A percentile compares a stretch with the other conserved stretches of the same genome.
Evolutionary conservation across 441 rosid genomes (phyloP).

Genomic region (Daphne laureola): DNA sequence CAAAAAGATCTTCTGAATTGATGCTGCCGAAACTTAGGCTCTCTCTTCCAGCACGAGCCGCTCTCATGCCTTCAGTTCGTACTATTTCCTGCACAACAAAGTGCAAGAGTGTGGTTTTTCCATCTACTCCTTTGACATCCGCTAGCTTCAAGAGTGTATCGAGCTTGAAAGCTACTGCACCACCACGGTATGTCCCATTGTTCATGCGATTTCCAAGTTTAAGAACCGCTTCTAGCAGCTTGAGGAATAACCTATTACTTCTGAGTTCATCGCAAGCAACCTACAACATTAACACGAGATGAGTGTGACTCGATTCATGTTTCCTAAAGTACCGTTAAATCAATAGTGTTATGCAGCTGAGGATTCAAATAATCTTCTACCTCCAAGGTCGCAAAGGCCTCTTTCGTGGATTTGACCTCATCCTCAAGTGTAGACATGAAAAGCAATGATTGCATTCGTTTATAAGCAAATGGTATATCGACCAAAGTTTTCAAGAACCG

Average conservation of each 20-base stretch:
- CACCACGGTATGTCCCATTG: too few species aligned
- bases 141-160: too few species aligned
- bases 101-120: too few species aligned
- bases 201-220: too few species aligned
- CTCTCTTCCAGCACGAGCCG: conserved; percentile 49
- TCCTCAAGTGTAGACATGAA: conserved; percentile 24
- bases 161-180: too few species aligned
- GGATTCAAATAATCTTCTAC: conserved; percentile 18
- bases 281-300: conserved; percentile 27
- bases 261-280: conserved; percentile 4
- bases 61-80: conserved; percentile 24
- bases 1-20: conserved; percentile 56
- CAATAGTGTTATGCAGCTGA: too few species aligned
- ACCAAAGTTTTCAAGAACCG: too few species aligned
- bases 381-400: conserved; percentile 69
- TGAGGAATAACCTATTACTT: background rate
- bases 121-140: background rate
- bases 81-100: too few species aligned
- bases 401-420: conserved; percentile 49
- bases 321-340: too few species aligned
- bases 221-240: too few species aligned
- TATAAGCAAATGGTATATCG: too few species aligned
- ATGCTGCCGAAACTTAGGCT: conserved; percentile 57
- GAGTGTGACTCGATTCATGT: conserved; percentile 5
- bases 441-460: too few species aligned